Percentiles rank a stretch among this genome's conserved stretches.
These are phyloP conservation scores for Berberis thunbergii DNA, from an alignment of 164 flowering plant species.

Conservation along the genomic window DNA sequence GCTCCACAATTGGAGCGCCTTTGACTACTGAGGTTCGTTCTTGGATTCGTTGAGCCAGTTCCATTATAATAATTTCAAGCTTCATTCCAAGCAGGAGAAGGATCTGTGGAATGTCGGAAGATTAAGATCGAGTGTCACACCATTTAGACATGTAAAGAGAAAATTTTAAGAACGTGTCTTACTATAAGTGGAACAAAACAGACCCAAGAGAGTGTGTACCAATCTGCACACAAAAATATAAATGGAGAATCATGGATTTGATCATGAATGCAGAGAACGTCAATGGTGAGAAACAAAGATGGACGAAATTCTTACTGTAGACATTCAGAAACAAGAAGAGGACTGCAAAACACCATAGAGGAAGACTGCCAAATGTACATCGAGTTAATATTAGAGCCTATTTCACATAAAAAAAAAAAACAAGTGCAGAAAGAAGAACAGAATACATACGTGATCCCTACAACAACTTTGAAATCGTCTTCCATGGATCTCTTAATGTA, in stretches of 20 bases:
- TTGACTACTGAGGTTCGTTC: constrained; percentile 67
- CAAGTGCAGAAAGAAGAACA: background rate
- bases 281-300: background rate
- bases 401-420: background rate
- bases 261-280: background rate
- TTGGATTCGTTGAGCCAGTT: constrained; percentile 66
- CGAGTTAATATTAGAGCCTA: background rate
- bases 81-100: constrained; percentile 73
- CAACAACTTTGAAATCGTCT: constrained; percentile 85
- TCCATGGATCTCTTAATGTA: constrained; percentile 77
- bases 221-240: constrained; percentile 34
- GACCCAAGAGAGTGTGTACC: constrained; percentile 58
- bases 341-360: constrained; percentile 45
- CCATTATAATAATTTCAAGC: constrained; percentile 74
- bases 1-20: constrained; percentile 66
- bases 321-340: constrained; percentile 49
- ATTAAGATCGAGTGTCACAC: background rate
- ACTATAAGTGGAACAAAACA: constrained; percentile 74
- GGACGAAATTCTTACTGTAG: constrained; percentile 25
- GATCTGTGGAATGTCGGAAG: constrained; percentile 28
- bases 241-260: background rate
- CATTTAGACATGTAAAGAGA: background rate
- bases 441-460: constrained; percentile 54
- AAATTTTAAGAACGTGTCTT: constrained; percentile 20
- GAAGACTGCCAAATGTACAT: constrained; percentile 30